Evolutionary conservation across 176 grass and related monocot species (phyloP), one percentile per base, ranked within the genome.

Genomic region (Leersia perrieri): DNA sequence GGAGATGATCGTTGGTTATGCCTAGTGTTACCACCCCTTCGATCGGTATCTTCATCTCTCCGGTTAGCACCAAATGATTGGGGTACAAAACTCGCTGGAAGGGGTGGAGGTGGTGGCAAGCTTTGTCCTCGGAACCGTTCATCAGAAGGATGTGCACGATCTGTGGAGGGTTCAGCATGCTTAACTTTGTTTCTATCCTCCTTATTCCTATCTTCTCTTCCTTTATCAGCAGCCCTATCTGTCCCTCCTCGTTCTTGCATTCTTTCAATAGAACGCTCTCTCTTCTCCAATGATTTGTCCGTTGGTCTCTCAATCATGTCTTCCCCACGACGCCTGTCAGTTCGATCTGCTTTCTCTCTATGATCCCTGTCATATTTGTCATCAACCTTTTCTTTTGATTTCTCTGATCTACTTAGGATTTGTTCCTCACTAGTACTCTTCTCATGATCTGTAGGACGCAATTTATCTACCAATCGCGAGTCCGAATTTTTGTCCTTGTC

Each of bases 11-110:
- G 79, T 76, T 85, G 92, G 20, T 78, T 39, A 84, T 94, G 92
- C 66, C 89, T 87, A 49, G 87, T 61, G 38, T 82, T 87, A 62
- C 76, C 72, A 80, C 73, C 67, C 60, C 92, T 91, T 75, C 78
- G 75, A 5, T 94, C 89, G 45, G 77, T 35, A 57, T 94, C 92
- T 62, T 94, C 89, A 80, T 91, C 92, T 83, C 92, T 91, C 66
- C 81, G 80, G 33, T 81, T 82, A n/a, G 80, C 86, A 79, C 64
- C 84, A 55, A 95, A 88, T 63, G 92, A 95, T 72, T 99, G 92
- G 25, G 96, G 96, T 68, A 99, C 96, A 89, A 99, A 99, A 72
- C 96, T 99, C 65, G 90, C 29, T 13, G 96, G 96, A 80, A 99
- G 91, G 27, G 96, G 96, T 63, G 96, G 96, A 7, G 93, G 96